A percentile compares a stretch with the other conserved stretches of the same genome.
Evolutionary conservation across 2,329 filamentous ascomycete species (phyloP).

Genomic region (Celoporthe dispersa): DNA sequence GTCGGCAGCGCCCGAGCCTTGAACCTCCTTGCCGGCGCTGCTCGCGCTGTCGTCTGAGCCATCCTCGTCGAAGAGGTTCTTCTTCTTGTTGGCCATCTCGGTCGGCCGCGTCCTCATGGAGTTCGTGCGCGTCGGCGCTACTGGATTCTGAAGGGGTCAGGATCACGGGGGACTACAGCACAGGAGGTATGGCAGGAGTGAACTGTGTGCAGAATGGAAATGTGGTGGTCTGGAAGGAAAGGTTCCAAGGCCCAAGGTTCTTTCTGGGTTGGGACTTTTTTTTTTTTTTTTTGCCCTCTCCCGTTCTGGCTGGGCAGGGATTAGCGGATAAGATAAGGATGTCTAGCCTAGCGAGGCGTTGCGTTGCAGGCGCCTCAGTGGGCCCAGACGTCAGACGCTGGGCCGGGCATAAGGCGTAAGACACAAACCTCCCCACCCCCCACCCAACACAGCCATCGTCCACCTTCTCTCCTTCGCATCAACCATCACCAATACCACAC

Average conservation of each 20-base stretch:
- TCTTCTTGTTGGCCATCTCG: conserved; percentile 44
- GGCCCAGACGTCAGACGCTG: conserved; percentile 5
- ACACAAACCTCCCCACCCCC: neutral
- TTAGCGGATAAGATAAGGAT: conserved; percentile 2
- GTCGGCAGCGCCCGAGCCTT: conserved; percentile 38
- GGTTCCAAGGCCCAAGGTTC: neutral
- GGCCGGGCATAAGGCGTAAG: neutral
- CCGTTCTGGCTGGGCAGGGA: neutral
- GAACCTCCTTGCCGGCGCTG: conserved; percentile 40
- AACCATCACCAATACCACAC: neutral
- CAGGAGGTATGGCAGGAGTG: neutral
- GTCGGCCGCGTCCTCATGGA: conserved; percentile 27
- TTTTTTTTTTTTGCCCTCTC: neutral
- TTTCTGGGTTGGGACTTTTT: neutral
- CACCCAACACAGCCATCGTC: conserved; percentile 2
- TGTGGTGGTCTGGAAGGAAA: neutral
- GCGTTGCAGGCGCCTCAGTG: neutral
- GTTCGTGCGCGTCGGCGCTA: neutral
- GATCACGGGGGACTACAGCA: neutral
- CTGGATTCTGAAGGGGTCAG: conserved; percentile 7
- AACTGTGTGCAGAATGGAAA: neutral
- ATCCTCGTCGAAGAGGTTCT: conserved; percentile 56
- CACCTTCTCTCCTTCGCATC: neutral
- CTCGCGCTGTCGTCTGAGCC: conserved; percentile 47
- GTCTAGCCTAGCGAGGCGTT: neutral